Base-by-base conservation (phyloP, 352 stramenopile genomes). In the Globisporangium nodosum region DNA sequence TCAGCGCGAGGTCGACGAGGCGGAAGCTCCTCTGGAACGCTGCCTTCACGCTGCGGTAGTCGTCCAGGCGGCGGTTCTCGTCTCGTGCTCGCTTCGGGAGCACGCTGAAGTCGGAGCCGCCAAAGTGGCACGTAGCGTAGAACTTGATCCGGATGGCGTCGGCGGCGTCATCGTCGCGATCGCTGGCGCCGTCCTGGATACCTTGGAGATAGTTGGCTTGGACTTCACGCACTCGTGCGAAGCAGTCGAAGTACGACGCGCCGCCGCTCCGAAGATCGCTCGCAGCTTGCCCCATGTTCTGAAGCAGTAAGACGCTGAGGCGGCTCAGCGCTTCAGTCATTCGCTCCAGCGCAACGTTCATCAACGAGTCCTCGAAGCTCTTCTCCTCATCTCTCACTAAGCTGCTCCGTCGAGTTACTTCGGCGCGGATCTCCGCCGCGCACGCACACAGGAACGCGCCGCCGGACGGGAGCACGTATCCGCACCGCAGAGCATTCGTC, bases 121-220 rank as follows among this genome's bases (percentile, higher is more conserved):
- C 20, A 24, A 65, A 61, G 24, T 33, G 35, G 21, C 54, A 65
- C 35, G 37, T 51, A 3, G 53, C 60, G 46, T 61, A 61, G 54
- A 65, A 65, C 39, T 27, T 60, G 2, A 20, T 21, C 5, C n/a
- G 13, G 1, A 15, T 46, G 24, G 24, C 24, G 24, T 27, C 24
- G 24, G 24, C 24, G 2, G 24, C 24, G 13, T n/a, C 40, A 11
- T 46, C 40, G 13, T 21, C 40, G 5, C 13, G 13, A 46, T 46
- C 42, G 3, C 8, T 4, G 2, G 45, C 47, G 37, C 21, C 47
- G 16, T 45, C 47, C 18, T 52, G 52, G 30, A 65, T 43, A 24
- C 54, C 53, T 7, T 51, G 18, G 4, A 18, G 27, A 24, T 56
- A 65, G 21, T 56, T 65, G 1, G 9, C 20, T 40, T 61, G 53